Evolutionary conservation across 352 stramenopile genomes (phyloP), one percentile per base, ranked within the genome.

Genomic region (Elongisporangium prolatum): DNA sequence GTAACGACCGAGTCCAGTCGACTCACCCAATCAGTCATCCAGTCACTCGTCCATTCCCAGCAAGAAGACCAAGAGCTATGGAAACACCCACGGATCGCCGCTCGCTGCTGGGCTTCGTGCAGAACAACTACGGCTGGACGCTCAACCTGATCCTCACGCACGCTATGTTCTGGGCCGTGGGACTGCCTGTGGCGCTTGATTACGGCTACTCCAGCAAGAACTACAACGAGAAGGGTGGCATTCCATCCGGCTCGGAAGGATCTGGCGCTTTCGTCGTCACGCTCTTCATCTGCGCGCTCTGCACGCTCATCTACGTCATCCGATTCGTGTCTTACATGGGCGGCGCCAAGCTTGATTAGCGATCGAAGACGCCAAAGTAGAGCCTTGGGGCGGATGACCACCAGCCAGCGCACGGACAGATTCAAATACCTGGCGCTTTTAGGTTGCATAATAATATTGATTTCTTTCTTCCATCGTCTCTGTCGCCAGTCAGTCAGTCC

Each of bases 131-230:
- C 18, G 85, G 83, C 71, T 92, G 83, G 85, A 91, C 79, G 13
- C 91, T 92, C 77, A 94, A 93, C 65, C 60, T 94, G n/a, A 65
- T 91, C 44, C 79, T 73, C 54, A 93, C 80, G 47, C 82, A 93
- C 53, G 66, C 86, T 34, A 64, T 93, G 76, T 94, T 91, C 71
- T 93, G 83, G 85, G 77, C 85, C 58, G 74, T 89, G 22, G 85
- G 85, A 55, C 88, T 94, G 67, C 83, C 83, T 16, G 67, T 89
- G 52, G 80, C 63, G 25, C 69, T 87, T 50, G 72, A 93, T 48
- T 93, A 93, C 60, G 85, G 85, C 72, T 94, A 93, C 61, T 88
- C 77, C 47, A 91, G 68, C 67, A 56, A 73, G 50, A 73, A 88
- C 56, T 94, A 91, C 71, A 72, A 94, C 57, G 69, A 63, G 20